Evolutionary conservation across 1,284 basidiomycete species (phyloP), one percentile per base, ranked within the genome.

Genomic region (Moesziomyces globuligerus): DNA sequence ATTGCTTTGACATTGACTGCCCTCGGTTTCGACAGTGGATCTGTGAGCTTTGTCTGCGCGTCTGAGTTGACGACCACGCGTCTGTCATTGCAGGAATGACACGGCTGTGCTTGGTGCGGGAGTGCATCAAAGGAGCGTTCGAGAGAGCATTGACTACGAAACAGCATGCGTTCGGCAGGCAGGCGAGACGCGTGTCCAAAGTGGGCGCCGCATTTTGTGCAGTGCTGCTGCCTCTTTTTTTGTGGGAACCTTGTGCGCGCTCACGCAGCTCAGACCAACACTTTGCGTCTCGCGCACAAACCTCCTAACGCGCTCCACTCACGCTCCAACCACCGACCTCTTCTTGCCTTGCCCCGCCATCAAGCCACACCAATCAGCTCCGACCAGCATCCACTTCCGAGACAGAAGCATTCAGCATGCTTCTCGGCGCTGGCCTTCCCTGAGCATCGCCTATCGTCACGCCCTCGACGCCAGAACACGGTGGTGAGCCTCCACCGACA

Each of bases 201-300:
- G 23, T 20, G 41, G 47, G 23, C n/a, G 13, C 18, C 1, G n/a
- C 20, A 7, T 4, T 41, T 15, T 32, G 48, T 39, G 45, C 34
- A 39, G 50, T 25, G 45, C 42, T 65, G 50, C 47, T 50, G 50
- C 54, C 61, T 34, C 17, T 44, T 51, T 50, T 34, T 37, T 34
- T 25, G 15, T 4, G 26, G 28, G 36, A n/a, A 11, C 36, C 18
- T 8, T 42, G 38, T n/a, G 25, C 8, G 24, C 9, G 10, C 29
- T 20, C 32, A 40, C 52, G 39, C 48, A 64, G 53, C 48, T 36
- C 48, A 64, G 53, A 64, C 53, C 60, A 64, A 64, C 61, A 57
- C 48, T 64, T 48, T 5, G 26, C 26, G n/a, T n/a, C 15, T 17
- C 6, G 2, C 32, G 32, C 32, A 34, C 32, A 34, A 34, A 32